These are phyloP conservation scores for Onygenales sp. DNA, from an alignment of 2,329 filamentous ascomycete genomes.

Conservation along the genomic window DNA sequence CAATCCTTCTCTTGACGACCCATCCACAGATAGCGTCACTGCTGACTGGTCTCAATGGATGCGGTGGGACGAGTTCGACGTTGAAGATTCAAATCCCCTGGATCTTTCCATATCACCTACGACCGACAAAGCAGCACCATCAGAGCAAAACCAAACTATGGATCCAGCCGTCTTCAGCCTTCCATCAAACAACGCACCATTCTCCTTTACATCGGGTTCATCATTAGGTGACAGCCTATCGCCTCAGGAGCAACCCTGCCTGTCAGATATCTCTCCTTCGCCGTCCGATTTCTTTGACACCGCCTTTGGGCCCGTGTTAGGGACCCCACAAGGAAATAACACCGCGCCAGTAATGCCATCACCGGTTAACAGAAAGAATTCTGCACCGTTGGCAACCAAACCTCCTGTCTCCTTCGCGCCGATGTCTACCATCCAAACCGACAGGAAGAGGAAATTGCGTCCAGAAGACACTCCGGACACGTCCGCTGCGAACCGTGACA, in stretches of 20 bases:
- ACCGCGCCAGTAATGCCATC: neutral
- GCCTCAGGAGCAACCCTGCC: neutral
- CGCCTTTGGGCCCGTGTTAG: neutral
- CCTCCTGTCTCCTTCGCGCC: neutral
- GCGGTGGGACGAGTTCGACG: slow-evolving; percentile 33
- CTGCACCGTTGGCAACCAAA: neutral
- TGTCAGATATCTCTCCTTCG: neutral
- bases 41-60: slow-evolving; percentile 39
- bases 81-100: slow-evolving; percentile 21
- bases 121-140: neutral
- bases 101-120: slow-evolving; percentile 3
- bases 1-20: slow-evolving; percentile 10
- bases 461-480: slow-evolving; percentile 37
- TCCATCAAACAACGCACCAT: neutral
- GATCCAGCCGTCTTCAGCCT: neutral
- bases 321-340: neutral
- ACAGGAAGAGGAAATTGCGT: slow-evolving; percentile 62
- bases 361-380: neutral
- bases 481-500: slow-evolving; percentile 43
- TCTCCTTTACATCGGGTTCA: neutral
- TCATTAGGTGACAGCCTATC: neutral
- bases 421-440: slow-evolving; percentile 10
- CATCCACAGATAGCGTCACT: slow-evolving; percentile 19
- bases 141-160: neutral
- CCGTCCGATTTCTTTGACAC: slow-evolving; percentile 2